These are phyloP conservation scores for Coniferiporia sulphurascens DNA, from an alignment of 1,284 basidiomycete species.

Conservation along the genomic window DNA sequence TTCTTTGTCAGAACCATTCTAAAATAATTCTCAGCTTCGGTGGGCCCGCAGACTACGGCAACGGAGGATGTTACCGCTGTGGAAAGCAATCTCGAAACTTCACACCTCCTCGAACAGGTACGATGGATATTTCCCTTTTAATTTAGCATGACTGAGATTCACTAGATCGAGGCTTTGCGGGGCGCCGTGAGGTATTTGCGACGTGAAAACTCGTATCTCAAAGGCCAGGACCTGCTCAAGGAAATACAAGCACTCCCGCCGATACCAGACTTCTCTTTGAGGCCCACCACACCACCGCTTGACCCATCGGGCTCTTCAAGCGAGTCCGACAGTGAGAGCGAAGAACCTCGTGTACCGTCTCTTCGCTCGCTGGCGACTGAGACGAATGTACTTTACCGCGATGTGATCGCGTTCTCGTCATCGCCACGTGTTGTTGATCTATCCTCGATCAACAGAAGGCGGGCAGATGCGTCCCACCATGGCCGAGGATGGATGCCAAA, in stretches of 20 bases:
- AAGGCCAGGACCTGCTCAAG: conserved; percentile 80
- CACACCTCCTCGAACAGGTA: conserved; percentile 82
- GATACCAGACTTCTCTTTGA: conserved; percentile 44
- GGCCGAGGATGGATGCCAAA: conserved; percentile 61
- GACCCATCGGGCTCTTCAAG: conserved; percentile 62
- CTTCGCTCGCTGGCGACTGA: conserved; percentile 70
- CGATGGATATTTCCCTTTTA: conserved; percentile 13
- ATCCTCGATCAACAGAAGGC: conserved; percentile 50
- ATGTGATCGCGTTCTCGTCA: conserved; percentile 78
- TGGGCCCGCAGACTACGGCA: conserved; percentile 48
- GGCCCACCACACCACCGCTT: conserved; percentile 54
- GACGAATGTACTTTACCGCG: conserved; percentile 76
- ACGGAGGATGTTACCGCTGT: conserved; percentile 54
- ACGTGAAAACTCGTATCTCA: conserved; percentile 88
- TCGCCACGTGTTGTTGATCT: conserved; percentile 81
- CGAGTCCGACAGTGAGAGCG: conserved; percentile 50
- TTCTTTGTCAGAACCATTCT: conserved; percentile 17
- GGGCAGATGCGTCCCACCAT: conserved; percentile 37
- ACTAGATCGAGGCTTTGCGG: conserved; percentile 83
- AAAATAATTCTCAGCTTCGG: conserved; percentile 8
- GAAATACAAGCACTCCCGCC: conserved; percentile 74
- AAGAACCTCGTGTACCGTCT: conserved; percentile 37
- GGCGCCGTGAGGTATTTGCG: conserved; percentile 87
- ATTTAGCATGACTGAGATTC: conserved; percentile 7
- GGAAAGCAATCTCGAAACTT: conserved; percentile 79